These are phyloP conservation scores for Chlamydomonas schloesseri DNA, from an alignment of 139 green algal genomes.

Conservation along the genomic window DNA sequence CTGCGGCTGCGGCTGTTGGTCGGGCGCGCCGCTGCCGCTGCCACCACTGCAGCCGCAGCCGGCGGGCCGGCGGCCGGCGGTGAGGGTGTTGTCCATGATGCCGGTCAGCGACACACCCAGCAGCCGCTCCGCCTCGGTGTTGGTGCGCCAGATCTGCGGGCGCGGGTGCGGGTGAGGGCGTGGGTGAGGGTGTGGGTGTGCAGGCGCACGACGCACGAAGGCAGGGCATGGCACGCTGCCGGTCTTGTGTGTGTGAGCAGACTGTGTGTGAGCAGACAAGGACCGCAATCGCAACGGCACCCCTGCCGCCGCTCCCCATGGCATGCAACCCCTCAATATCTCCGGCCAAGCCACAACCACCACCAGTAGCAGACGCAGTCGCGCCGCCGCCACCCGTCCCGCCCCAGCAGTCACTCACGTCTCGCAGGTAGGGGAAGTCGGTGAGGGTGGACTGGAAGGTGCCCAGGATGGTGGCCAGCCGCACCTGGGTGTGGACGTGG, in stretches of 20 bases:
- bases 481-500: background rate
- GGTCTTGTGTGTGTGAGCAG: too few species aligned
- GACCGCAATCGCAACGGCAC: too few species aligned
- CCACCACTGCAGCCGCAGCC: too few species aligned
- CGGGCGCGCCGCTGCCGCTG: too few species aligned
- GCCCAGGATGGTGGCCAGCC: slow-evolving; percentile 52
- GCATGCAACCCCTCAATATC: too few species aligned
- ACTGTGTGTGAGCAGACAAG: too few species aligned
- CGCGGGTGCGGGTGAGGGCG: background rate
- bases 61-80: slow-evolving; percentile 33
- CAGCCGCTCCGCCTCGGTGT: slow-evolving; percentile 61
- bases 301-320: too few species aligned
- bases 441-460: slow-evolving; percentile 60
- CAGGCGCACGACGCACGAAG: too few species aligned
- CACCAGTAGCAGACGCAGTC: background rate
- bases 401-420: slow-evolving; percentile 1
- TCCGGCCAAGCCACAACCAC: too few species aligned
- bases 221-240: too few species aligned
- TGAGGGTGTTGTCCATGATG: slow-evolving; percentile 66
- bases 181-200: background rate
- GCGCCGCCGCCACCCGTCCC: background rate
- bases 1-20: too few species aligned
- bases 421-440: slow-evolving; percentile 46
- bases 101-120: slow-evolving; percentile 63
- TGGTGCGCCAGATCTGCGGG: slow-evolving; percentile 50